Conservation (phyloP, 2,329 filamentous ascomycete species). For the Phialemoniopsis sp. region DNA sequence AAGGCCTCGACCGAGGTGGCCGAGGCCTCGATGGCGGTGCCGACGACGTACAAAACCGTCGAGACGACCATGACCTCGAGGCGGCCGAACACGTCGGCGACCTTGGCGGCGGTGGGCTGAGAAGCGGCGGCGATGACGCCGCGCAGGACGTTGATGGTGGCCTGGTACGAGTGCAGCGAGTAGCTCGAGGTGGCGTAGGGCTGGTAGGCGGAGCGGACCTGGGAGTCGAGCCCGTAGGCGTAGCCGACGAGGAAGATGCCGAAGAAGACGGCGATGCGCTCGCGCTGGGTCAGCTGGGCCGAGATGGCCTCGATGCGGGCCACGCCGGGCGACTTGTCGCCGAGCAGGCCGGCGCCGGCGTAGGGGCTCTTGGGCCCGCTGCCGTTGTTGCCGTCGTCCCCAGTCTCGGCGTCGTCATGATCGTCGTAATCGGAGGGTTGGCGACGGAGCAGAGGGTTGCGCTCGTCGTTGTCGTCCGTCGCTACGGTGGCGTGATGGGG, state of each 20-base stretch:
- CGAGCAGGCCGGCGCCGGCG: no score
- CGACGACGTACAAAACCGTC: constrained; percentile 50
- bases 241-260: constrained; percentile 57
- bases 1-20: constrained; percentile 44
- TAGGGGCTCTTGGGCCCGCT: not conserved
- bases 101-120: constrained; percentile 54
- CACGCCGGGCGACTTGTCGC: constrained; percentile 39
- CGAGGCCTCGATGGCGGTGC: constrained; percentile 49
- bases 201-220: constrained; percentile 47
- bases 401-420: constrained; percentile 1
- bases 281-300: constrained; percentile 34
- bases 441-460: no score
- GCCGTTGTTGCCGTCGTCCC: constrained; percentile 1
- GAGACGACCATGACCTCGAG: constrained; percentile 53
- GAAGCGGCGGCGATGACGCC: constrained; percentile 56
- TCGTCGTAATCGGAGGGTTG: constrained; percentile 1
- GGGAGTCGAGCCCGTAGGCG: constrained; percentile 53
- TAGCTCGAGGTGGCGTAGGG: constrained; percentile 50
- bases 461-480: no score
- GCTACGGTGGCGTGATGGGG: no score
- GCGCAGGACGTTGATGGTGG: constrained; percentile 53
- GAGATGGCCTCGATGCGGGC: constrained; percentile 46
- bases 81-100: constrained; percentile 60
- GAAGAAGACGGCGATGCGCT: constrained; percentile 48
- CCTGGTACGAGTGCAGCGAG: constrained; percentile 47